Evolutionary conservation across 1,284 basidiomycete genomes (phyloP), one percentile per base, ranked within the genome.

Genomic region (Cutaneotrichosporon sp.): DNA sequence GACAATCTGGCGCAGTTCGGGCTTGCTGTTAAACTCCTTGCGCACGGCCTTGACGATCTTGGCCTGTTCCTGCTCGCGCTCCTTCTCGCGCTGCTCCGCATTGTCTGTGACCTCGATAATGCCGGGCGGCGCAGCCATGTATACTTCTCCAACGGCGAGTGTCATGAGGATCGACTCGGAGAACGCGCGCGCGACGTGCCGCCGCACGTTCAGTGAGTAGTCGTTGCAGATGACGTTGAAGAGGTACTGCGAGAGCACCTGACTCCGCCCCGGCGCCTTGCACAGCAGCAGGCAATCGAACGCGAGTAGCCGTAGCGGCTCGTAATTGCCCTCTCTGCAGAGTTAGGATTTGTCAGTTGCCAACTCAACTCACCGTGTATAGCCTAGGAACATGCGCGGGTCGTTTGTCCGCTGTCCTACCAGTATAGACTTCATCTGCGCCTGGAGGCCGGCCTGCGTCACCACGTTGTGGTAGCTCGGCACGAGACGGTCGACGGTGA

Each of bases 381-480:
- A 84, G 4, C 85, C 83, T 65, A 98, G 85, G 76, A 94, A 94
- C 17, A 86, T 77, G 53, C 84, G 81, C 23, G 88, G 80, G 64
- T 94, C 88, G 56, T 86, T 86, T 1, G 89, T 86, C 49, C 90
- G 81, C 48, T 96, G 81, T 65, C 85, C 85, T 0, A 88, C 86
- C 53, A 89, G 77, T 55, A 84, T 86, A 54, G 91, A 77, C 58
- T 90, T 82, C 67, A 91, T 79, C 67, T 90, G 84, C 65, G 90
- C 91, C 81, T 93, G 88, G 47, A 97, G 77, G 4, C 85, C 85
- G 26, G 94, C 90, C 50, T 91, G 81, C 0, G 93, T 93, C 37
- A 98, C 86, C 21, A 92, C 84, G 67, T 98, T 98, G 67, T 97
- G 91, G 56, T 85, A 86, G 4, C 93, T 96, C 3, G 96, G 90